These are phyloP conservation scores for Diaporthe sp. DNA, from an alignment of 2,329 filamentous ascomycete genomes.

Conservation along the genomic window DNA sequence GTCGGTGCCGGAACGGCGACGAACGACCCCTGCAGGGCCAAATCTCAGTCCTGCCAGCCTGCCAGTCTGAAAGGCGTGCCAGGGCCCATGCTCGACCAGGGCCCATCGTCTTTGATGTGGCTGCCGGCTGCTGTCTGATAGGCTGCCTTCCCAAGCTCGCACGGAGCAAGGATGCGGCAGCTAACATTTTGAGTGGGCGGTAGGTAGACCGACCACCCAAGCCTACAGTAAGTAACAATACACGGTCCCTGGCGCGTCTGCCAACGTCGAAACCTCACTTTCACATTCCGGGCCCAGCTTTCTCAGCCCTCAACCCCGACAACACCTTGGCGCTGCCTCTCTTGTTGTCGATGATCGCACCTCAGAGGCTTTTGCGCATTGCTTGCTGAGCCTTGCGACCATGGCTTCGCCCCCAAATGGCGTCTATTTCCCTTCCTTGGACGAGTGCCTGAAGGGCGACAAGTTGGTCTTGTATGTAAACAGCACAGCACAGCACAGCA, in stretches of 20 bases:
- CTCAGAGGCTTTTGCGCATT: constrained; percentile 28
- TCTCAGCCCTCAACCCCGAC: neutral
- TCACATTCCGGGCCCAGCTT: neutral
- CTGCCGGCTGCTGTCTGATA: constrained; percentile 5
- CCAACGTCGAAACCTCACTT: constrained; percentile 7
- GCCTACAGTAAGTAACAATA: neutral
- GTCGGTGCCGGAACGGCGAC: constrained; percentile 27
- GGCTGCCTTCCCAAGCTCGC: neutral
- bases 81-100: neutral
- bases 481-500: neutral
- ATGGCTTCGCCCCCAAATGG: constrained; percentile 79
- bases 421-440: constrained; percentile 85
- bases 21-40: constrained; percentile 8
- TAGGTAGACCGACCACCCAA: neutral
- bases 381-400: constrained; percentile 62
- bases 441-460: constrained; percentile 85
- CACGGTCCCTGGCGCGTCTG: constrained; percentile 28
- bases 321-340: constrained; percentile 30
- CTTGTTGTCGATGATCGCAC: constrained; percentile 34
- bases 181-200: constrained; percentile 26
- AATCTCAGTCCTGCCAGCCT: neutral
- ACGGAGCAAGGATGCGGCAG: constrained; percentile 1
- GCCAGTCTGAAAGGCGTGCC: neutral
- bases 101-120: neutral
- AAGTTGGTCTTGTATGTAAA: constrained; percentile 79